Conservation (phyloP, 179 eudicot species). For the Spergularia azorica region DNA sequence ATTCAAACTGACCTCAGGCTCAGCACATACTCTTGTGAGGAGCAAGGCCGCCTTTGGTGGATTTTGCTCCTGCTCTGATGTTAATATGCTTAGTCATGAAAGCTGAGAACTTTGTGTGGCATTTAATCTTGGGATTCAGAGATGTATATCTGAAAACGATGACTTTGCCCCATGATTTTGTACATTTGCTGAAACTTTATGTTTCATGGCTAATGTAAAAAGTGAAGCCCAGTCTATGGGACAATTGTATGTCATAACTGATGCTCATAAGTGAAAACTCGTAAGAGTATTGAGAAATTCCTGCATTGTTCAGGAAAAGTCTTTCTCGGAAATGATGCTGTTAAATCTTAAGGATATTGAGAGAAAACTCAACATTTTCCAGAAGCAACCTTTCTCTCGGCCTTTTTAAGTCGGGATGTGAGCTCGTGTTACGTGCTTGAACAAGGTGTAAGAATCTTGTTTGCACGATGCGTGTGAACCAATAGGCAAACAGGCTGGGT, state of each 20-base stretch:
- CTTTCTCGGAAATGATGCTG: too few species aligned
- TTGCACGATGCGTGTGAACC: too few species aligned
- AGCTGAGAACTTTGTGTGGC: constrained; percentile 27
- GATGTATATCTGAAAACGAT: constrained; percentile 31
- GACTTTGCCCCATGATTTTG: constrained; percentile 24
- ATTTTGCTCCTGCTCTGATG: constrained; percentile 20
- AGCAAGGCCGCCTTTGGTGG: constrained; percentile 18
- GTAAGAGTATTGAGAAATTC: background rate
- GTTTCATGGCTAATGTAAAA: constrained; percentile 23
- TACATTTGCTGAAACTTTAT: constrained; percentile 26
- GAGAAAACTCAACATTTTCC: too few species aligned
- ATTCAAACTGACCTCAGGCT: constrained; percentile 20
- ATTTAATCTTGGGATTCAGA: constrained; percentile 17
- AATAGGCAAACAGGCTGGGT: too few species aligned
- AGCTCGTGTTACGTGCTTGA: too few species aligned
- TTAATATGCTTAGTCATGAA: constrained; percentile 34
- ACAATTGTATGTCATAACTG: constrained; percentile 2
- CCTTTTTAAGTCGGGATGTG: too few species aligned
- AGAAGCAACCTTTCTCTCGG: too few species aligned
- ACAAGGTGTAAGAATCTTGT: too few species aligned
- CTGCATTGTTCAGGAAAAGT: background rate
- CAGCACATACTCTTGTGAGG: constrained; percentile 20
- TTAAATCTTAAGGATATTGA: too few species aligned
- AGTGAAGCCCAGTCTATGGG: constrained; percentile 18
- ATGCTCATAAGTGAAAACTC: constrained; percentile 1